phyloP scores from a whole-genome alignment of 1,284 basidiomycete genomes.

The Fomitopsis pinicola region DNA sequence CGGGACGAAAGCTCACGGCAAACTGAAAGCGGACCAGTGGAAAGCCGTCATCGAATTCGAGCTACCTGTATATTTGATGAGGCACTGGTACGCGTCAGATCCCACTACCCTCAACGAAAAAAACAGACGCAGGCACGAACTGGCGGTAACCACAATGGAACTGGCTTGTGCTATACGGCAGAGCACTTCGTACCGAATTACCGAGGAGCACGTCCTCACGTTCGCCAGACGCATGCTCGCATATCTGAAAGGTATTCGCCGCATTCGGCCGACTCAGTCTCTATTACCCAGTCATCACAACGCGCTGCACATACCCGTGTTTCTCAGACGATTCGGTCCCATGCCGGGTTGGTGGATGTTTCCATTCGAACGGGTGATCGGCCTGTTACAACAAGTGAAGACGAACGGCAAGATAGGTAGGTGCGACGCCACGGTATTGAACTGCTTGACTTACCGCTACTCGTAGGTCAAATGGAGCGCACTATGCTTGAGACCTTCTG shows the following conservation, averaged over 20 bases:
- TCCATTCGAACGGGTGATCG: constrained; percentile 24
- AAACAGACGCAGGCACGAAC: no score
- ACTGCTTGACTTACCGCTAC: no score
- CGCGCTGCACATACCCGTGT: constrained; percentile 29
- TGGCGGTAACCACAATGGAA: no score
- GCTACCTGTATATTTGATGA: constrained; percentile 29
- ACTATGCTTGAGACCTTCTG: constrained; percentile 1
- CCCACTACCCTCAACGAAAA: neutral
- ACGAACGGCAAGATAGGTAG: constrained; percentile 18
- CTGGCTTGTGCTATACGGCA: no score
- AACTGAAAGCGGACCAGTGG: constrained; percentile 36
- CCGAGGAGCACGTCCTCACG: no score
- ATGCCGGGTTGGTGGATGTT: constrained; percentile 26
- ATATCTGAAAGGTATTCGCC: no score
- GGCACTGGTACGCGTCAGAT: constrained; percentile 20
- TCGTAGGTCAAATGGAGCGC: neutral
- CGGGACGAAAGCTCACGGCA: constrained; percentile 27
- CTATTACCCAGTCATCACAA: constrained; percentile 22
- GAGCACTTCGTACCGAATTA: no score
- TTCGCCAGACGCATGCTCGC: no score
- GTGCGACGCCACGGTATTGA: neutral
- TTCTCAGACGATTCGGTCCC: constrained; percentile 28
- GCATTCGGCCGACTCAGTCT: neutral
- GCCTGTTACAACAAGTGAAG: constrained; percentile 19
- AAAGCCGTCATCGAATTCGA: constrained; percentile 24